Evolutionary conservation across 108 stramenopile species (phyloP).

Genomic region (Nitzschia palea): DNA sequence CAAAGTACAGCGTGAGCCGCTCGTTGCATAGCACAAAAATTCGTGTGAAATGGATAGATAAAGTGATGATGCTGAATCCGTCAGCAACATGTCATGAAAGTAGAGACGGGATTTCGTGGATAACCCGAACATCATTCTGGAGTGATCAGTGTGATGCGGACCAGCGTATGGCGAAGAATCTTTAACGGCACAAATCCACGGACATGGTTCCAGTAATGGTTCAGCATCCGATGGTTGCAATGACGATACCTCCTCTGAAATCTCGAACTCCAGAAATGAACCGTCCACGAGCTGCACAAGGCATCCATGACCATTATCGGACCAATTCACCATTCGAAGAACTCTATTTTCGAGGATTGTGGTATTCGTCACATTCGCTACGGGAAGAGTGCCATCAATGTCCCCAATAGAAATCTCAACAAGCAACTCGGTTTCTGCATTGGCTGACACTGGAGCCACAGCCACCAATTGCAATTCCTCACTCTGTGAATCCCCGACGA

Average conservation of each 20-base stretch:
- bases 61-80: slow-evolving; percentile 74
- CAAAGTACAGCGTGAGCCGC: slow-evolving; percentile 70
- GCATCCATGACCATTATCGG: slow-evolving; percentile 51
- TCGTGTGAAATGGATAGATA: slow-evolving; percentile 56
- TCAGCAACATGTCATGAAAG: slow-evolving; percentile 75
- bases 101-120: slow-evolving; percentile 69
- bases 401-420: slow-evolving; percentile 52
- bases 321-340: slow-evolving; percentile 71
- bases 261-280: slow-evolving; percentile 58
- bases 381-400: slow-evolving; percentile 8
- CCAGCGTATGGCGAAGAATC: slow-evolving; percentile 34
- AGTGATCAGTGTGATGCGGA: slow-evolving; percentile 13
- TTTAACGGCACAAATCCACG: slow-evolving; percentile 73
- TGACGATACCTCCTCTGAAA: slow-evolving; percentile 27
- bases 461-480: slow-evolving; percentile 28
- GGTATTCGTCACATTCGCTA: slow-evolving; percentile 33
- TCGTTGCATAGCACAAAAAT: slow-evolving; percentile 66
- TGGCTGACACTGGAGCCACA: slow-evolving; percentile 13
- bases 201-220: slow-evolving; percentile 79
- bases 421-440: slow-evolving; percentile 37
- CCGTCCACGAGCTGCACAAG: slow-evolving; percentile 72
- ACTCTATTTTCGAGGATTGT: slow-evolving; percentile 52
- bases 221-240: slow-evolving; percentile 54
- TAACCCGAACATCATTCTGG: slow-evolving; percentile 62
- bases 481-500: slow-evolving; percentile 28